Evolutionary conservation across 805 yeast species (phyloP).

Genomic region (Sugiyamaella valdiviana): DNA sequence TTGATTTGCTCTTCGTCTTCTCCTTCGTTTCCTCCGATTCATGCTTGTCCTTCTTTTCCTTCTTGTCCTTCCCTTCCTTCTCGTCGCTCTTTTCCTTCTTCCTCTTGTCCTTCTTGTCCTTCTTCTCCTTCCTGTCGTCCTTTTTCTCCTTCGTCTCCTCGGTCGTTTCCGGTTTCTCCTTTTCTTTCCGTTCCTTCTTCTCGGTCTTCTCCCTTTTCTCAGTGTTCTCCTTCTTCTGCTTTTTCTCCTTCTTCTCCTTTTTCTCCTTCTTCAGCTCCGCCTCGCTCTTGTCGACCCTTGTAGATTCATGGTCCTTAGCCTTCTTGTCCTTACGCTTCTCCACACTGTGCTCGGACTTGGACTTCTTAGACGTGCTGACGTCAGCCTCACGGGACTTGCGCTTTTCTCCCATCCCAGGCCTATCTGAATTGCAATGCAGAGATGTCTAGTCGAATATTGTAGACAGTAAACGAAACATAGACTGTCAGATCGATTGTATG

Average conservation of each 20-base stretch:
- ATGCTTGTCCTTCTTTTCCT: conserved; percentile 11
- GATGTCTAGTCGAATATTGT: too few relatives aligned
- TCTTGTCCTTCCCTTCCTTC: conserved; percentile 8
- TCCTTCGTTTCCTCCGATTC: conserved; percentile 10
- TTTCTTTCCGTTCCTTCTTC: conserved; percentile 4
- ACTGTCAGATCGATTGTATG: too few relatives aligned
- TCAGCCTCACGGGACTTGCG: background rate
- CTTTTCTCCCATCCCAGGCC: background rate
- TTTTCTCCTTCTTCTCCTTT: conserved; percentile 5
- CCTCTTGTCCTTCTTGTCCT: conserved; percentile 10
- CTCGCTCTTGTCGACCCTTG: conserved; percentile 1
- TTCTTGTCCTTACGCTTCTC: background rate
- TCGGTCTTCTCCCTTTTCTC: conserved; percentile 3
- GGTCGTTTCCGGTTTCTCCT: conserved; percentile 3
- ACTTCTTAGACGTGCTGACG: background rate
- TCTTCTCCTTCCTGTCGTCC: conserved; percentile 2
- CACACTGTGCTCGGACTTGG: background rate
- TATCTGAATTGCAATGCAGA: too few relatives aligned
- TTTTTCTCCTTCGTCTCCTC: conserved; percentile 1
- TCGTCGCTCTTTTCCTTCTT: conserved; percentile 5
- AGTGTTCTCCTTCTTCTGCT: conserved; percentile 7
- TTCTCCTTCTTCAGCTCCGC: conserved; percentile 4
- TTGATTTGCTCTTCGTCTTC: conserved; percentile 6
- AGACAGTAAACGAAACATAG: too few relatives aligned
- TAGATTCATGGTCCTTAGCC: background rate